These are phyloP conservation scores for Euphrasia confusa DNA, from an alignment of 257 asterid species.

Conservation along the genomic window DNA sequence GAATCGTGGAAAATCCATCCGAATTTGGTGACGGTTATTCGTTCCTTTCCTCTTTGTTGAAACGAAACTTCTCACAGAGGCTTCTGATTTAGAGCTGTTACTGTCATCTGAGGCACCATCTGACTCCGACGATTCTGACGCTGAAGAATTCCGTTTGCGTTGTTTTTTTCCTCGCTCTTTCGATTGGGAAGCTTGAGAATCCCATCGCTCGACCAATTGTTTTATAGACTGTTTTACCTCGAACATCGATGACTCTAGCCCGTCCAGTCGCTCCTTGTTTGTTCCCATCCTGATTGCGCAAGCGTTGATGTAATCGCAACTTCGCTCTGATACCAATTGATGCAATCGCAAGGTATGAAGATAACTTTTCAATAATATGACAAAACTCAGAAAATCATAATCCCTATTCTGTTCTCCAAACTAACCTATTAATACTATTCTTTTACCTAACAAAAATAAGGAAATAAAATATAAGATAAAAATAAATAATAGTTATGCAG, in stretches of 20 bases:
- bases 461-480: too few species aligned
- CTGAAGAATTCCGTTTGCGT: neutral
- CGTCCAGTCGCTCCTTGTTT: neutral
- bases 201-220: neutral
- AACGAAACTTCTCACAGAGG: neutral
- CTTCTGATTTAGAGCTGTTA: neutral
- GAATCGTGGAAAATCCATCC: neutral
- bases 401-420: too few species aligned
- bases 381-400: too few species aligned
- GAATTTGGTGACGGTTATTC: neutral
- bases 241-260: neutral
- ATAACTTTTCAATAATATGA: too few species aligned
- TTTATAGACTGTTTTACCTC: neutral
- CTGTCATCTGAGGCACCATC: too few species aligned
- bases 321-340: too few species aligned
- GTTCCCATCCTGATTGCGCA: neutral
- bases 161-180: neutral
- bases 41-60: neutral
- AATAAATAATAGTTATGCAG: too few species aligned
- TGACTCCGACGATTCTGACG: neutral
- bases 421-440: too few species aligned
- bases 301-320: too few species aligned
- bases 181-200: neutral
- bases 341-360: neutral
- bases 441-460: too few species aligned